Conservation (phyloP, 108 stramenopile species). For the Cylindrotheca fusiformis region DNA sequence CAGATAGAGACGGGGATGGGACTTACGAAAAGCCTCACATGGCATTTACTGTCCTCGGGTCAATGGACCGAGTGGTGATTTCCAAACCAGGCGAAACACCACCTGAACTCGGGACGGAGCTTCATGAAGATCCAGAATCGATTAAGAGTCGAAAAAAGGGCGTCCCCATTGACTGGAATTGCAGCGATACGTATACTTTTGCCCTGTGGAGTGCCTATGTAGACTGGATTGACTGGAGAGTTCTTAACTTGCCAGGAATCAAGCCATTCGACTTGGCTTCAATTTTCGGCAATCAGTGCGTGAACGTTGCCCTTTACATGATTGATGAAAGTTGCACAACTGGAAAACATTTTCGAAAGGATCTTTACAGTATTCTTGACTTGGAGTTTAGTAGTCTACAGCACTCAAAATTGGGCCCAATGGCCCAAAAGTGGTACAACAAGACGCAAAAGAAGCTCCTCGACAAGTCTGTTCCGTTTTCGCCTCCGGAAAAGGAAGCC, state of each 20-base stretch:
- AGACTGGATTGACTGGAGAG: conserved; percentile 77
- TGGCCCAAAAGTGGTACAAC: conserved; percentile 27
- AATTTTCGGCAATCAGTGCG: conserved; percentile 63
- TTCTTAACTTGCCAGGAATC: conserved; percentile 82
- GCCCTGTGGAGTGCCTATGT: conserved; percentile 80
- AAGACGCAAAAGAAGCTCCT: conserved; percentile 1
- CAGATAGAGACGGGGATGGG: conserved; percentile 31
- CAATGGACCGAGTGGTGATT: conserved; percentile 82
- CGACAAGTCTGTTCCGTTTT: background rate
- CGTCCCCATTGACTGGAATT: conserved; percentile 58
- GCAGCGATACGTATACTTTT: conserved; percentile 83
- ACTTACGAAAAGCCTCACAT: conserved; percentile 73
- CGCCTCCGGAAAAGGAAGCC: conserved; percentile 1
- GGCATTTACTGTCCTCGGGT: conserved; percentile 77
- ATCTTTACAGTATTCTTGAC: conserved; percentile 35
- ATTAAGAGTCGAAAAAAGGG: conserved; percentile 69
- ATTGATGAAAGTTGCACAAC: conserved; percentile 33
- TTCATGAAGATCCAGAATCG: conserved; percentile 68
- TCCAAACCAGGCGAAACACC: conserved; percentile 68
- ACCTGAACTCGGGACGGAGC: conserved; percentile 73
- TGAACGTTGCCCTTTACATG: conserved; percentile 73
- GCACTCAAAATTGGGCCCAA: conserved; percentile 12
- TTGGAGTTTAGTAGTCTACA: conserved; percentile 44
- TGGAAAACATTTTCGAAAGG: conserved; percentile 33
- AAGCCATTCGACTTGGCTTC: conserved; percentile 68